Evolutionary conservation across 1,284 basidiomycete species (phyloP), one percentile per base, ranked within the genome.

Genomic region (Apiotrichum porosum): DNA sequence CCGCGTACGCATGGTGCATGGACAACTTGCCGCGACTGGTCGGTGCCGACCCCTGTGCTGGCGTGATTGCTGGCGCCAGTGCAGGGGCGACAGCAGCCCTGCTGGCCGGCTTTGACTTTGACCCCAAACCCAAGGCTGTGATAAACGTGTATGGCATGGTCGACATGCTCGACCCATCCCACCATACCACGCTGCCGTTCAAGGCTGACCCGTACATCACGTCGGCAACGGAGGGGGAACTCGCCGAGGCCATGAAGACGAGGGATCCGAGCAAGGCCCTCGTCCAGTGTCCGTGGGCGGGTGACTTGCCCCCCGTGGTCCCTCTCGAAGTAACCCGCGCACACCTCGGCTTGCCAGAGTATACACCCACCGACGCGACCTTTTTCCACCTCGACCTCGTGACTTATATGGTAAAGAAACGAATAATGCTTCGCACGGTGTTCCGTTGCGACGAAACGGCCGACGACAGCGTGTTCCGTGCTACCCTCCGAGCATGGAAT

Each of bases 41-140:
- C 13, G n/a, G 18, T 9, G 42, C 62, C 24, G 54, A 58, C 31
- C 26, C 61, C 15, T 37, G 49, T 1, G 34, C 44, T n/a, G 63
- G 56, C 38, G 53, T 58, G 19, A 54, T 62, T 1, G 65, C 45
- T 13, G 66, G 66, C 2, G 46, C 46, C 9, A 37, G 36, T n/a
- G 36, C 36, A 4, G 36, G 36, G 9, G 36, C 10, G 5, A 37
- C 36, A 4, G 21, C 21, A 8, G 36, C 36, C 21, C 19, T 19
- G 4, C 36, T 37, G 14, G 18, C 24, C 36, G 13, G 18, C 21
- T 36, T 36, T 14, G 6, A 21, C 9, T 9, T 36, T 9, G 9
- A 6, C 17, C 9, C 32, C 6, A 19, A 17, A 18, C 43, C 43
- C 15, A 17, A 13, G 9, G 50, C 42, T 1, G 39, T 47, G n/a